Conservation (phyloP, 2,329 filamentous ascomycete species). For the Colletotrichum sp. region DNA sequence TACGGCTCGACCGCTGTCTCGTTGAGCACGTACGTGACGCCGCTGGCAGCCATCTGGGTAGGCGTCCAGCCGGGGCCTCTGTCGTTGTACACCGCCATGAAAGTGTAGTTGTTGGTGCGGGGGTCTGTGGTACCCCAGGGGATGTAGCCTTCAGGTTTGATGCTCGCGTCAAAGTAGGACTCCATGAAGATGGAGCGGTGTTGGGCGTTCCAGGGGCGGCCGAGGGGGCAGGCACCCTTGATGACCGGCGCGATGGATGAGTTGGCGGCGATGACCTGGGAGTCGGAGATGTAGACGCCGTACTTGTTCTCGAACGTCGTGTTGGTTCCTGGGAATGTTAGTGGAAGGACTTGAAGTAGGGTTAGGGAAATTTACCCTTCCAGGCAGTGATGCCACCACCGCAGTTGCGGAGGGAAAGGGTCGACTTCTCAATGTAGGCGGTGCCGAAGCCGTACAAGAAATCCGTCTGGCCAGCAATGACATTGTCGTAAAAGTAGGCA, state of each 20-base stretch:
- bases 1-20: conserved; percentile 32
- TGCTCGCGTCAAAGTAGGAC: conserved; percentile 58
- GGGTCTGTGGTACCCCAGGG: conserved; percentile 47
- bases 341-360: background rate
- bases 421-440: conserved; percentile 61
- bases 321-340: conserved; percentile 46
- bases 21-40: conserved; percentile 52
- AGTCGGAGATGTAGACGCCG: conserved; percentile 67
- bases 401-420: conserved; percentile 61
- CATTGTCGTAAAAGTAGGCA: conserved; percentile 65
- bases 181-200: conserved; percentile 63
- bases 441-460: conserved; percentile 75
- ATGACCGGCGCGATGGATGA: conserved; percentile 38
- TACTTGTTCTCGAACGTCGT: conserved; percentile 71
- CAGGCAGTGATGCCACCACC: conserved; percentile 72
- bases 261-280: conserved; percentile 60
- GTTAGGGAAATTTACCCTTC: conserved; percentile 51
- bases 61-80: conserved; percentile 59
- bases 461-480: conserved; percentile 70
- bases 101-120: conserved; percentile 49
- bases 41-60: conserved; percentile 42
- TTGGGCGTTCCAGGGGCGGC: conserved; percentile 66
- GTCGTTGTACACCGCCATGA: conserved; percentile 60
- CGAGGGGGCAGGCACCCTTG: conserved; percentile 57
- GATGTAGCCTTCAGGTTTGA: conserved; percentile 60